Evolutionary conservation across 352 stramenopile genomes (phyloP), one percentile per base, ranked within the genome.

Genomic region (Pythium diclinum): DNA sequence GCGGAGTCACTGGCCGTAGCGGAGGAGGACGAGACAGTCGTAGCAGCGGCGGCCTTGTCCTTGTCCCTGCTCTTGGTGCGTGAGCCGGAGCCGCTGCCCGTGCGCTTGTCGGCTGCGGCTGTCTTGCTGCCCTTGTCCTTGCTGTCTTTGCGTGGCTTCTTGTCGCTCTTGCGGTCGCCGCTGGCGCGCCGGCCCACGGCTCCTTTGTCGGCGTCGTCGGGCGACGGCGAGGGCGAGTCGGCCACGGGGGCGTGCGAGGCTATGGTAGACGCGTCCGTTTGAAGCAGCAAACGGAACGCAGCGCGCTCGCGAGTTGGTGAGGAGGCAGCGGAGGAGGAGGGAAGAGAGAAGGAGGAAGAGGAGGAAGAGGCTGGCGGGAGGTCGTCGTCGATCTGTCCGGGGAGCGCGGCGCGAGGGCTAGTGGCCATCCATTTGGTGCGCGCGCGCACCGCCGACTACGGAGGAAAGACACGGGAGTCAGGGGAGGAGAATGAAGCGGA

Each of bases 331-430:
- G 60, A 48, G 21, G 60, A 17, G 38, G 23, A n/a, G n/a, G n/a
- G n/a, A n/a, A n/a, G n/a, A n/a, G n/a, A n/a, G n/a, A n/a, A 30
- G 11, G 51, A 36, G 6, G 59, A 59, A 9, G 11, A 33, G 2
- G 59, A 53, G 7, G 49, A 32, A 46, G 19, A 48, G 21, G n/a
- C n/a, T n/a, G 57, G 16, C 36, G 57, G 19, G 30, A 56, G 28
- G 51, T 67, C 60, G 60, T 67, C 60, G 60, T 60, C 60, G 60
- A 67, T 67, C 52, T 67, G 60, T 61, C 60, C 60, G 48, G 60
- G 60, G 36, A 67, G 52, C 42, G 53, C 51, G 48, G 56, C 52
- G 51, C 60, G 60, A 46, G 51, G 60, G n/a, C 60, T 67, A 67
- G 60, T 67, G 51, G 60, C 60, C 60, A 67, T 67, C 49, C 60